Evolutionary conservation across 2,329 filamentous ascomycete genomes (phyloP).

Genomic region (Calcarisporium arbuscula): DNA sequence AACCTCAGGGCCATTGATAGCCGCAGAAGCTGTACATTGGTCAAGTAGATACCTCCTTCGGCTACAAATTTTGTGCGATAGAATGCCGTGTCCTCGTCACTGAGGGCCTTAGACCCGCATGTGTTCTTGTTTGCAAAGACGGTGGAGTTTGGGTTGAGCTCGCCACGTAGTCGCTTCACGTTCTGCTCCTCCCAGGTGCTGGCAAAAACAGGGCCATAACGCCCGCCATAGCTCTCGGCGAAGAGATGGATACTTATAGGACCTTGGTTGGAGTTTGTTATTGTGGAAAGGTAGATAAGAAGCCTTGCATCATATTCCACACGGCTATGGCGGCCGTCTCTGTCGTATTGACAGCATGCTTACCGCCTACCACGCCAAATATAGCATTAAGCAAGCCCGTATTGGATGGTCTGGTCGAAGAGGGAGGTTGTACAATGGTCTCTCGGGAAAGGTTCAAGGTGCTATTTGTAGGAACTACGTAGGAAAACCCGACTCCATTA

Average conservation of each 20-base stretch:
- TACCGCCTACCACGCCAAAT: constrained; percentile 49
- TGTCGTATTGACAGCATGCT: constrained; percentile 48
- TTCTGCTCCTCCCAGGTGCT: constrained; percentile 57
- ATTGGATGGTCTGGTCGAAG: constrained; percentile 9
- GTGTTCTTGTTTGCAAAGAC: constrained; percentile 58
- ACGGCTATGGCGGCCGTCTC: constrained; percentile 49
- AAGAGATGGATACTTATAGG: constrained; percentile 57
- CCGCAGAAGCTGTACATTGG: constrained; percentile 41
- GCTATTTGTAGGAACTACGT: constrained; percentile 57
- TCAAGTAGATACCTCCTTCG: constrained; percentile 43
- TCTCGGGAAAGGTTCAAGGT: constrained; percentile 44
- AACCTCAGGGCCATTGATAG: constrained; percentile 31
- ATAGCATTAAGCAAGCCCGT: constrained; percentile 54
- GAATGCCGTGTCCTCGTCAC: constrained; percentile 43
- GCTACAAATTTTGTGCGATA: constrained; percentile 26
- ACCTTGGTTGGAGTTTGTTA: constrained; percentile 45
- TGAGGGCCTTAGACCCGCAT: constrained; percentile 55
- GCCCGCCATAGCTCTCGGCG: constrained; percentile 64
- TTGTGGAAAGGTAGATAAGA: constrained; percentile 51
- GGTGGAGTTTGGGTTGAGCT: constrained; percentile 42
- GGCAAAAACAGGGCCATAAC: constrained; percentile 62
- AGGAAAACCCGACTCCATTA: constrained; percentile 64
- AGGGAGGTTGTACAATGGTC: constrained; percentile 23
- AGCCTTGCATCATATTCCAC: constrained; percentile 61
- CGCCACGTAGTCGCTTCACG: constrained; percentile 41